Percentiles rank a stretch among this genome's conserved stretches.
phyloP scores from a whole-genome alignment of 208 protist species.

The Blastocrithidia nonstop region DNA sequence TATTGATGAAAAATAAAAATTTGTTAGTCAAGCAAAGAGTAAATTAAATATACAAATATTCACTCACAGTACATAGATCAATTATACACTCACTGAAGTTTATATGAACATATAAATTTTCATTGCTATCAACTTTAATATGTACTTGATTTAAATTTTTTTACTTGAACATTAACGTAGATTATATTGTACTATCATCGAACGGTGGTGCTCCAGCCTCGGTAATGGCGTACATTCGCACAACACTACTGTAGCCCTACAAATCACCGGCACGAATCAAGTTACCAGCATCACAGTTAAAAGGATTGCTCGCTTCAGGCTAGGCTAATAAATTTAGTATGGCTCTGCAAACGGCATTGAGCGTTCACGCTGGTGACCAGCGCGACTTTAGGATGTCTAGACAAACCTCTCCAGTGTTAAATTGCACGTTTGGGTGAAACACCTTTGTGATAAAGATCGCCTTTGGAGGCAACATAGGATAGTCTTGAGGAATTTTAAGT shows the following conservation, averaged over 20 bases:
- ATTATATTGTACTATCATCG: conserved; percentile 5
- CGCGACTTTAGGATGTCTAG: conserved; percentile 83
- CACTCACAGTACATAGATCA: too few relatives aligned
- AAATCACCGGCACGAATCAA: conserved; percentile 53
- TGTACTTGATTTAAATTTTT: neutral
- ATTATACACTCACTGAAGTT: too few relatives aligned
- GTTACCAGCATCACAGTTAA: conserved; percentile 89
- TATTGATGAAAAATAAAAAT: too few relatives aligned
- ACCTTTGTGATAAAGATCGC: conserved; percentile 70
- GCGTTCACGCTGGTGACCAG: conserved; percentile 85
- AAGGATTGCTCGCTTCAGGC: conserved; percentile 61
- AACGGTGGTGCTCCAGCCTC: conserved; percentile 43
- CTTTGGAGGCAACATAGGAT: conserved; percentile 72
- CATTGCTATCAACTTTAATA: neutral
- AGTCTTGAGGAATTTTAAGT: conserved; percentile 57
- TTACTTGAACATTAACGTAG: neutral
- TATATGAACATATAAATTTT: too few relatives aligned
- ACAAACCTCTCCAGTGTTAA: conserved; percentile 71
- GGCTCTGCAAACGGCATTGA: conserved; percentile 71
- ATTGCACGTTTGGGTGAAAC: conserved; percentile 88
- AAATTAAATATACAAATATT: too few relatives aligned
- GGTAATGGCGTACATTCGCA: conserved; percentile 60
- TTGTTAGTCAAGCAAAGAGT: too few relatives aligned
- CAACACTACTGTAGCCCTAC: conserved; percentile 43
- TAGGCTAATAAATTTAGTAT: conserved; percentile 60